Evolutionary conservation across 1,284 basidiomycete genomes (phyloP).

Genomic region (Caloboletus firmus): DNA sequence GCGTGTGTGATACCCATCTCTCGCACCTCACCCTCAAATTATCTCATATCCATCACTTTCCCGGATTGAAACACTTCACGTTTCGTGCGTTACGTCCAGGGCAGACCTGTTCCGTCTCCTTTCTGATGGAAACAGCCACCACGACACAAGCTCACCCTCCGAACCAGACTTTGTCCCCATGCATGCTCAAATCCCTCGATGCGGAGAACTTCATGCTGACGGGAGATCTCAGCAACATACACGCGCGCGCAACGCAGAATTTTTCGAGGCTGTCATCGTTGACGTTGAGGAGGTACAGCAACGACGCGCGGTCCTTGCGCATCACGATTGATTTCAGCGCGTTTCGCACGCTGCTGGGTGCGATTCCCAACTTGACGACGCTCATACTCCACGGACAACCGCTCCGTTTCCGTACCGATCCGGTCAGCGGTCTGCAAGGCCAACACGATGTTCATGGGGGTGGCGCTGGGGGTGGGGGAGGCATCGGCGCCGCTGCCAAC

Average conservation of each 20-base stretch:
- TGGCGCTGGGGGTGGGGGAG: not conserved
- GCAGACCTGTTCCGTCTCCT: constrained; percentile 30
- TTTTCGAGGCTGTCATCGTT: constrained; percentile 28
- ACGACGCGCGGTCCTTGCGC: constrained; percentile 31
- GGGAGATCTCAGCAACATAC: constrained; percentile 21
- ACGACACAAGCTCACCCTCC: constrained; percentile 5
- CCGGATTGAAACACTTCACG: constrained; percentile 29
- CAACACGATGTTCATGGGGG: constrained; percentile 2
- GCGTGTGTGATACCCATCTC: constrained; percentile 31
- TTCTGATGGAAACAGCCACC: constrained; percentile 20
- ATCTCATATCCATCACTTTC: constrained; percentile 18
- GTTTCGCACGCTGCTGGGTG: constrained; percentile 28
- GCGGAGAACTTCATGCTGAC: constrained; percentile 30
- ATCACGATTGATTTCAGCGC: constrained; percentile 32
- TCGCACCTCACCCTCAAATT: constrained; percentile 32
- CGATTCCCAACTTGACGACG: constrained; percentile 25
- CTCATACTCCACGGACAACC: constrained; percentile 32
- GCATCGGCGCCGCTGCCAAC: not conserved
- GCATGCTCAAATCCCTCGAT: constrained; percentile 30
- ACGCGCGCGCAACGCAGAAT: constrained; percentile 14
- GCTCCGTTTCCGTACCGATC: constrained; percentile 25
- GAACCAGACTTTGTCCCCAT: not conserved
- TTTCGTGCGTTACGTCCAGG: constrained; percentile 35
- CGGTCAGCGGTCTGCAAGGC: constrained; percentile 10
- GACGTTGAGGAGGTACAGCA: constrained; percentile 30